These are phyloP conservation scores for Fusarium pininemorale DNA, from an alignment of 2,329 filamentous ascomycete genomes.

Conservation along the genomic window DNA sequence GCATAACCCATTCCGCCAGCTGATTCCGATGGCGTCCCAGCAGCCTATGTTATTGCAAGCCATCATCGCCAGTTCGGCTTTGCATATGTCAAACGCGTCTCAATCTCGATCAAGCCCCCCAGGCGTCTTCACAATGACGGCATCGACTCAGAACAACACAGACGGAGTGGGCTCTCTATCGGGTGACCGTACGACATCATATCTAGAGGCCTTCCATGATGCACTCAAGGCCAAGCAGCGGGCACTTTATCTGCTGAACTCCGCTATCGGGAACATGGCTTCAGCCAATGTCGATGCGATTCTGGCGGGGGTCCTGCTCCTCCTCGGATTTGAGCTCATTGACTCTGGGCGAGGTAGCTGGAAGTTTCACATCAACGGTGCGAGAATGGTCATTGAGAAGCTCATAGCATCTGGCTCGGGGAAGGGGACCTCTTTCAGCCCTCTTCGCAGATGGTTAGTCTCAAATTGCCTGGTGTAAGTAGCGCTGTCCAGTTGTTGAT, in stretches of 20 bases:
- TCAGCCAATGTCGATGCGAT: neutral
- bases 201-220: neutral
- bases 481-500: accelerated
- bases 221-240: neutral
- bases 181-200: neutral
- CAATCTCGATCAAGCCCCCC: neutral
- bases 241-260: neutral
- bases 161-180: neutral
- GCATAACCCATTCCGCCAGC: neutral
- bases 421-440: neutral
- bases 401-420: accelerated
- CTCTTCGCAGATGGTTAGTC: neutral
- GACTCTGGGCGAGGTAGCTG: neutral
- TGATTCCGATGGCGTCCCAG: neutral
- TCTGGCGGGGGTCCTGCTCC: neutral
- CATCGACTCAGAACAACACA: neutral
- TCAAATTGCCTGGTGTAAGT: neutral
- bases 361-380: neutral
- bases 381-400: neutral
- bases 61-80: neutral
- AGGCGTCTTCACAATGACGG: neutral
- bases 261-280: neutral
- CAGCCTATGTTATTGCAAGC: neutral
- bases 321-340: neutral
- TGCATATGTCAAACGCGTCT: neutral